Conservation (phyloP, 2,329 filamentous ascomycete species). For the Claviceps purpurea region DNA sequence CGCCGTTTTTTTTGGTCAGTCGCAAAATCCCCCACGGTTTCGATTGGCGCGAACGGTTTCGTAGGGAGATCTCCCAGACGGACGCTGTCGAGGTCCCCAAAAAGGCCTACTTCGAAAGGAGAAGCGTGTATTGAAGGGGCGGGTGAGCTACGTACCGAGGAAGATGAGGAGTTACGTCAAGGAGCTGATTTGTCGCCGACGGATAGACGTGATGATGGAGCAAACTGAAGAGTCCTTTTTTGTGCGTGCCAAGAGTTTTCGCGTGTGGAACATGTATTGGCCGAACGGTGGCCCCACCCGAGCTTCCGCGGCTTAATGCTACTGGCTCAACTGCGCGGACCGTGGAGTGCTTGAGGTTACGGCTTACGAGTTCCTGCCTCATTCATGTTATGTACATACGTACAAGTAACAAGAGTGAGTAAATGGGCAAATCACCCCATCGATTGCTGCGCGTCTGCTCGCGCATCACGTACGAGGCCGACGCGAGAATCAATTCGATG, state of each 20-base stretch:
- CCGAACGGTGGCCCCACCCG: slow-evolving; percentile 13
- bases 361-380: too few species aligned
- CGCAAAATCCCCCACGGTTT: background rate
- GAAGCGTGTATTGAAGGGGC: slow-evolving; percentile 1
- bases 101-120: too few species aligned
- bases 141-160: slow-evolving; percentile 18
- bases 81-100: too few species aligned
- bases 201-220: slow-evolving; percentile 21
- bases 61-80: background rate
- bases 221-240: slow-evolving; percentile 24
- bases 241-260: slow-evolving; percentile 34
- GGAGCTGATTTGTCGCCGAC: slow-evolving; percentile 23
- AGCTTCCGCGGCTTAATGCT: background rate
- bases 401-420: too few species aligned
- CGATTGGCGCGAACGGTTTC: background rate
- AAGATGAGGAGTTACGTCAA: slow-evolving; percentile 18
- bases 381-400: too few species aligned
- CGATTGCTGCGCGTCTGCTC: too few species aligned
- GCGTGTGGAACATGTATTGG: slow-evolving; percentile 25
- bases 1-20: slow-evolving; percentile 6
- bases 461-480: too few species aligned
- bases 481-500: too few species aligned
- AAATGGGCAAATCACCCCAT: too few species aligned
- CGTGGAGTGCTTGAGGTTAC: background rate
- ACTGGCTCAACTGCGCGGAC: background rate